Base-by-base conservation (phyloP, 169 alveolate genomes). In the Cryptosporidium ubiquitum region DNA sequence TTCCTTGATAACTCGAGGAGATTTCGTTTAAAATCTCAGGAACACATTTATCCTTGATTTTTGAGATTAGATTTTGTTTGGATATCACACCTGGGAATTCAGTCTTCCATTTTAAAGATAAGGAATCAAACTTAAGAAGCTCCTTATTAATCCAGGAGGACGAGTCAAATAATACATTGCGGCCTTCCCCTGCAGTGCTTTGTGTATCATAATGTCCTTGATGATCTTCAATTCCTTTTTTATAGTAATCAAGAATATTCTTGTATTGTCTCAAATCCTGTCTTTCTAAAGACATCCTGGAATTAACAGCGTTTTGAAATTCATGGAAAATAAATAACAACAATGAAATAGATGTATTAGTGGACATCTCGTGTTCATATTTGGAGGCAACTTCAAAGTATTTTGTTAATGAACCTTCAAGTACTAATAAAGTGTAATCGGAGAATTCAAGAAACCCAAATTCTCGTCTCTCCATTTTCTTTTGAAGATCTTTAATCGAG, bases 21-120 rank as follows among this genome's bases (percentile, higher is more conserved):
- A 44, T 61, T 39, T 23, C 49, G n/a, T 35, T 31, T 5, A 79
- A 42, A 37, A 79, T 79, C 3, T 79, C 75, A 18, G 89, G 89
- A 79, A 61, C 26, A 40, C 89, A 79, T 26, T 42, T 44, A 7
- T 60, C 64, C 0, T 35, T 79, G 16, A 79, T 64, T 16, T 35
- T 20, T 1, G 51, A 35, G 3, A 64, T 16, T 1, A 79, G 61
- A 12, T 40, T 33, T 12, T 26, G 69, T 16, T 61, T 37, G 47
- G 73, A 40, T 2, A 79, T 61, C 31, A 29, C 64, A n/a, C 16
- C 37, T 23, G 89, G 75, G 44, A 60, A 64, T 61, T 79, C 75
- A 37, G 89, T 79, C 52, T 18, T 66, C 89, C 89, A 79, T 18
- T 79, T 64, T 61, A 64, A 39, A 18, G 75, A 79, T 16, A 79